Evolutionary conservation across 1,284 basidiomycete species (phyloP).

Genomic region (Rhodotorula sp.): DNA sequence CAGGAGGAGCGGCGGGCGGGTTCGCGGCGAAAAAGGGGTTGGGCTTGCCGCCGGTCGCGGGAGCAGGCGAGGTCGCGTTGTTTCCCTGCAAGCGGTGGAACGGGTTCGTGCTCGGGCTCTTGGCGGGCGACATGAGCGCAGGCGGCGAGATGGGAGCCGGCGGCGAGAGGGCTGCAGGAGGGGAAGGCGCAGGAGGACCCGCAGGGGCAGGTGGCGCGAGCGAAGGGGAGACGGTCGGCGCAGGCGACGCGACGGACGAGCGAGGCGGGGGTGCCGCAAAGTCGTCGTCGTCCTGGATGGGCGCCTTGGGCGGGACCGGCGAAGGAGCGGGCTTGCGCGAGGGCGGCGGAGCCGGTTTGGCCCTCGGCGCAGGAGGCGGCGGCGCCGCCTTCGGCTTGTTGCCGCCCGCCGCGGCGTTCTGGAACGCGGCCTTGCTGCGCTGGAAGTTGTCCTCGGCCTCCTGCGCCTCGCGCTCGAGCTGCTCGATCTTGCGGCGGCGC

Average conservation of each 20-base stretch:
- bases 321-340: slow-evolving; percentile 7
- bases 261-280: slow-evolving; percentile 49
- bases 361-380: slow-evolving; percentile 41
- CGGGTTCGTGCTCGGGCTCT: slow-evolving; percentile 40
- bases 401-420: neutral
- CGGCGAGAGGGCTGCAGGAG: slow-evolving; percentile 34
- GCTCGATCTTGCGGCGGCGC: slow-evolving; percentile 40
- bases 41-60: slow-evolving; percentile 34
- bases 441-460: slow-evolving; percentile 59
- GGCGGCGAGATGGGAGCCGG: neutral
- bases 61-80: slow-evolving; percentile 1
- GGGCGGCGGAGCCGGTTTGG: slow-evolving; percentile 18
- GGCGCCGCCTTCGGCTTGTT: slow-evolving; percentile 37
- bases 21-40: slow-evolving; percentile 46
- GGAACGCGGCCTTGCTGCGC: slow-evolving; percentile 42
- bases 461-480: slow-evolving; percentile 63
- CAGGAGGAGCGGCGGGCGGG: slow-evolving; percentile 38
- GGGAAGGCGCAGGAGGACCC: slow-evolving; percentile 45
- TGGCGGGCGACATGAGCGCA: neutral
- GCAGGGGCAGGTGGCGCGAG: slow-evolving; percentile 51
- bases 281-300: slow-evolving; percentile 25
- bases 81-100: slow-evolving; percentile 36
- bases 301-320: neutral
- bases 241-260: slow-evolving; percentile 51
- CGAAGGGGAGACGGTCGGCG: slow-evolving; percentile 44